A percentile compares a stretch with the other conserved stretches of the same genome.
These are phyloP conservation scores for Marchantia polymorpha DNA, from an alignment of 225 moss, liverwort and hornwort genomes.

Conservation along the genomic window DNA sequence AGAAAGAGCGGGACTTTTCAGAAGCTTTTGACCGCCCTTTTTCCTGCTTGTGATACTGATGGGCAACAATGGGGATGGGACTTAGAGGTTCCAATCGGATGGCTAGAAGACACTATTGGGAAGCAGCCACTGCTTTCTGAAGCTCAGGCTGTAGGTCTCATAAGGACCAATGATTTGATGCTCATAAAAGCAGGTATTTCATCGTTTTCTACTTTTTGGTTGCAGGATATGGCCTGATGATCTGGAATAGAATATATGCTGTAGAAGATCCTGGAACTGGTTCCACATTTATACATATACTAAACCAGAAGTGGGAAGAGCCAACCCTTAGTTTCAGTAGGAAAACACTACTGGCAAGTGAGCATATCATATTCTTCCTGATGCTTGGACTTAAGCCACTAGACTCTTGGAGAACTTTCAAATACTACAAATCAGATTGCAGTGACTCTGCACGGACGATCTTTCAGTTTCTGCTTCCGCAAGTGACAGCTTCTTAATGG, in stretches of 20 bases:
- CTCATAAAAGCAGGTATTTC: slow-evolving; percentile 76
- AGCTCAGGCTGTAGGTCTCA: slow-evolving; percentile 69
- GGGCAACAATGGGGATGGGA: slow-evolving; percentile 37
- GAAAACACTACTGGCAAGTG: no score
- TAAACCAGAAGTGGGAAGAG: no score
- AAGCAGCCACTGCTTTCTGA: slow-evolving; percentile 66
- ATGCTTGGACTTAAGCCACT: not conserved
- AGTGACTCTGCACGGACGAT: not conserved
- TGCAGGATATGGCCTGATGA: not conserved
- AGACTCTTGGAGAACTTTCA: not conserved
- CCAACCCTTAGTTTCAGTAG: no score
- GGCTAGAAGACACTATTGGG: slow-evolving; percentile 69
- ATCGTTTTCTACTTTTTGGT: not conserved
- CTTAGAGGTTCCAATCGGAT: slow-evolving; percentile 51
- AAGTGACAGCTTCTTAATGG: not conserved
- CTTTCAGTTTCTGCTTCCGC: not conserved
- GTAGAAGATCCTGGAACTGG: no score
- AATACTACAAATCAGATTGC: not conserved
- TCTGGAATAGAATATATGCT: not conserved
- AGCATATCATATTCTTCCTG: not conserved
- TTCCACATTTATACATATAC: no score
- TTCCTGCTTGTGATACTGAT: slow-evolving; percentile 44
- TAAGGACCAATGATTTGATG: slow-evolving; percentile 61
- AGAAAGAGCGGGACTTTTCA: slow-evolving; percentile 52
- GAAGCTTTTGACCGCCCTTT: slow-evolving; percentile 59